Conservation (phyloP, 176 grass and related monocot genomes). For the Musa itinerans region DNA sequence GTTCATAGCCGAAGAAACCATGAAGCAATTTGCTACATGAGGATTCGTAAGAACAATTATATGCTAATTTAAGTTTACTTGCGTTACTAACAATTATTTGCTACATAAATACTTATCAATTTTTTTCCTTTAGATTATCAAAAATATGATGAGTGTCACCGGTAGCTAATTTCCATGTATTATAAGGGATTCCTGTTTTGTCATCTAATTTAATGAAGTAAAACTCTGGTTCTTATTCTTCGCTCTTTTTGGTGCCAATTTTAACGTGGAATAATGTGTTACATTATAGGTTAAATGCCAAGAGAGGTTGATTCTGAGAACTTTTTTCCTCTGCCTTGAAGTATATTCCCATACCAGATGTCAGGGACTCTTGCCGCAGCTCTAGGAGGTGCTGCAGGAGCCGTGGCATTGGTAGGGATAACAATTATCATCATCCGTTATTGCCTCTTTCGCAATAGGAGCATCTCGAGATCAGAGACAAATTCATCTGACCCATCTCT, state of each 20-base stretch:
- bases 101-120: neutral
- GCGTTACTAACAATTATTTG: neutral
- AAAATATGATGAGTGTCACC: neutral
- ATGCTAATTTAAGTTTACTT: neutral
- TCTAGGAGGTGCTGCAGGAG: constrained; percentile 78
- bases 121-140: neutral
- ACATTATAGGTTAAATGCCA: constrained; percentile 4
- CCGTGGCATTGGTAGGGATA: constrained; percentile 36
- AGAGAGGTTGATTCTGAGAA: neutral
- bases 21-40: neutral
- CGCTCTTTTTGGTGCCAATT: too few relatives aligned
- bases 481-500: constrained; percentile 53
- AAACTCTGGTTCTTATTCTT: too few relatives aligned
- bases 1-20: neutral
- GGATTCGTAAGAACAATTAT: neutral
- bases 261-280: too few relatives aligned
- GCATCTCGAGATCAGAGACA: constrained; percentile 67
- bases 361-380: constrained; percentile 58
- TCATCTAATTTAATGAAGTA: too few relatives aligned
- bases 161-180: neutral
- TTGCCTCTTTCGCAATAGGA: constrained; percentile 29
- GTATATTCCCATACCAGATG: constrained; percentile 46
- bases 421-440: constrained; percentile 29
- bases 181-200: too few relatives aligned
- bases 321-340: neutral